Evolutionary conservation across 768 basidiomycete genomes (phyloP).

Genomic region (Krasilnikovozyma curviuscula): DNA sequence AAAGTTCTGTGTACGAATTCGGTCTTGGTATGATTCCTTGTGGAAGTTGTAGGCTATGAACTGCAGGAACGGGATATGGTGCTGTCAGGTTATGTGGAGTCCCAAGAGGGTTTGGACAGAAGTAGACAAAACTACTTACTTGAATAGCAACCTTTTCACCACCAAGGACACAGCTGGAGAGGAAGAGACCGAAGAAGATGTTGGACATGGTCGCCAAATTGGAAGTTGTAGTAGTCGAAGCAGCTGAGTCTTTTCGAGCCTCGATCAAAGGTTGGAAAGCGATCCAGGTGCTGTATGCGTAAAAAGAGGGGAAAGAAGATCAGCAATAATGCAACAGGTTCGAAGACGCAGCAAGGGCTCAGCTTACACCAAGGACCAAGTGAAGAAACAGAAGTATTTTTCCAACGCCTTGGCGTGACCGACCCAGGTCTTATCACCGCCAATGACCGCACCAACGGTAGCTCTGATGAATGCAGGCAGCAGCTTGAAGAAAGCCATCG

Average conservation of each 20-base stretch:
- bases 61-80: no score
- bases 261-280: slow-evolving; percentile 50
- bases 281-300: slow-evolving; percentile 45
- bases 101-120: no score
- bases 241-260: slow-evolving; percentile 18
- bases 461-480: slow-evolving; percentile 34
- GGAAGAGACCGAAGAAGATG: slow-evolving; percentile 50
- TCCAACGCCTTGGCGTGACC: slow-evolving; percentile 54
- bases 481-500: slow-evolving; percentile 38
- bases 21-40: slow-evolving; percentile 8
- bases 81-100: no score
- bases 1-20: slow-evolving; percentile 46
- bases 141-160: slow-evolving; percentile 75
- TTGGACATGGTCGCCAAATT: slow-evolving; percentile 27
- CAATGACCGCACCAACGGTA: slow-evolving; percentile 53
- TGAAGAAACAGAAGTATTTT: slow-evolving; percentile 30
- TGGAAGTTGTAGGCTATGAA: background rate
- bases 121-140: no score
- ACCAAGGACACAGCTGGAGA: slow-evolving; percentile 49
- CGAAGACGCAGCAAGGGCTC: no score
- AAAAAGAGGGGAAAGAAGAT: slow-evolving; percentile 33
- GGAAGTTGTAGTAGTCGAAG: slow-evolving; percentile 2
- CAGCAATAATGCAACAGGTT: no score
- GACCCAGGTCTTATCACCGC: slow-evolving; percentile 23
- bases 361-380: no score